Evolutionary conservation across 1,139 yeast species (phyloP), one percentile per base, ranked within the genome.

Genomic region (Insectozyma bohioensis): DNA sequence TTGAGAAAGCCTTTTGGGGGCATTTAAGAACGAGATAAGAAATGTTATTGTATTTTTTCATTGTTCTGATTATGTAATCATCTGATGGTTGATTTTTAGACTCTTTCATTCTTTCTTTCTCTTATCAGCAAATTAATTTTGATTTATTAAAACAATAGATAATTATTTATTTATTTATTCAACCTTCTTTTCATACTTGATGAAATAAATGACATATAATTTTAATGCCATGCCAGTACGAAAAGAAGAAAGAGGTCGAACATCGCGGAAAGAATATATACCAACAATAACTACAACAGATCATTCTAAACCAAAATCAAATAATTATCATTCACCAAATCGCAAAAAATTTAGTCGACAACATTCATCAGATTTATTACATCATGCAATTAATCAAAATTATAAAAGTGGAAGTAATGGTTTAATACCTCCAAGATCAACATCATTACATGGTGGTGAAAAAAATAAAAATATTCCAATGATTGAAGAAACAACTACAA

Each of bases 351-450:
- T 18, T n/a, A 13, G 5, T 5, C 20, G 24, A 8, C 27, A 28
- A 12, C 29, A 22, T 12, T 18, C 18, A 12, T 27, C 35, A 6
- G 40, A 36, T 6, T 22, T 41, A 15, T 29, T 43, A 11, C 43
- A 40, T n/a, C 33, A 41, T 3, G 43, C 46, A 5, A 25, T 43
- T 4, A 35, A 33, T 17, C 44, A 41, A 10, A 35, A 37, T 14
- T 33, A 35, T 23, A 30, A 34, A 19, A 28, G 35, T 12, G 34
- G 29, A 13, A 22, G 34, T 15, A 34, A 41, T 6, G n/a, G n/a
- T n/a, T n/a, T n/a, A n/a, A n/a, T n/a, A n/a, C n/a, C n/a, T n/a
- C n/a, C n/a, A n/a, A 30, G 37, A 24, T 40, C 44, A 7, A 27
- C 27, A 19, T 37, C 45, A 8, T 20, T 32, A 11, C 36, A 41